These are phyloP conservation scores for Isatis lusitanica DNA, from an alignment of 441 rosid species.

Conservation along the genomic window DNA sequence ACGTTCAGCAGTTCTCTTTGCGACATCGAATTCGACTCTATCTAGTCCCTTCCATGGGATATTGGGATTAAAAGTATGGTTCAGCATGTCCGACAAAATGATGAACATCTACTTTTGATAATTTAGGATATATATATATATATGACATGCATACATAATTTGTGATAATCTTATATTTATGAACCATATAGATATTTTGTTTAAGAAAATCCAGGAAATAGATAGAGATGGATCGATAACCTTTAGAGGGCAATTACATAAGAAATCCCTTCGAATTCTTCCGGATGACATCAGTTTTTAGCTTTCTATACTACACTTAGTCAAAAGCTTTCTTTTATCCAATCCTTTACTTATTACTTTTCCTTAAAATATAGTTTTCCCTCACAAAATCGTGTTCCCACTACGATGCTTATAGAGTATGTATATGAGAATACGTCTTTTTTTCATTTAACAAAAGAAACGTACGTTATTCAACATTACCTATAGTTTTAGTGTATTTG, in stretches of 20 bases:
- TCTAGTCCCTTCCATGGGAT: neutral
- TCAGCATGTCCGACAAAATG: neutral
- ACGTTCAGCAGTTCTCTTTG: neutral
- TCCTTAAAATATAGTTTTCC: neutral
- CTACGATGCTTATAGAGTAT: neutral
- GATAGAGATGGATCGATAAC: neutral
- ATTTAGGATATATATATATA: neutral
- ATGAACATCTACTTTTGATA: neutral
- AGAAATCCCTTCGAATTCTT: neutral
- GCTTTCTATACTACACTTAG: neutral
- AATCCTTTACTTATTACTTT: neutral
- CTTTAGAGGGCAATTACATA: neutral
- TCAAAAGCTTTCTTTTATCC: neutral
- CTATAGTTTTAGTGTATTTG: neutral
- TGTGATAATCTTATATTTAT: constrained; percentile 2
- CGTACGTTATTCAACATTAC: neutral
- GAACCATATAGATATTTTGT: neutral
- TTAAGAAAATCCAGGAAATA: neutral
- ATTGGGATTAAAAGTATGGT: neutral
- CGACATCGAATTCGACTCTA: neutral
- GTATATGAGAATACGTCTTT: neutral
- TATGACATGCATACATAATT: neutral
- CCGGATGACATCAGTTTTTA: constrained; percentile 13
- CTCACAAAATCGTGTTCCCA: neutral
- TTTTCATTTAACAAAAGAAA: neutral